phyloP scores from a whole-genome alignment of 2,329 filamentous ascomycete genomes.

The Periconia sp. region DNA sequence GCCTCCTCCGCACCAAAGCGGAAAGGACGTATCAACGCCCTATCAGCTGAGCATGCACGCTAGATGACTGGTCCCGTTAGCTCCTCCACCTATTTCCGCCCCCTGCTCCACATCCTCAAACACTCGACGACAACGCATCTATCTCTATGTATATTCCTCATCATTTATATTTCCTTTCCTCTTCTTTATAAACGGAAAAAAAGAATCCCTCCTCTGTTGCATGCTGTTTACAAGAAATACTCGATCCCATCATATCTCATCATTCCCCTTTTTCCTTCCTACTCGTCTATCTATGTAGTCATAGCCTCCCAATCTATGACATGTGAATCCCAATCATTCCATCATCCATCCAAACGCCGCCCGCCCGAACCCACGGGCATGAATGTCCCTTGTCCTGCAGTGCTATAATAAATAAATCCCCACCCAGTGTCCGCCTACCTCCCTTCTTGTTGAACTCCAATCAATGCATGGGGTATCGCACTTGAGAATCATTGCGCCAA shows the following conservation, averaged over 20 bases:
- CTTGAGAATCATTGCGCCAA: constrained; percentile 3
- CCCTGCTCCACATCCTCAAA: too few species aligned
- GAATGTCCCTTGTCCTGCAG: not conserved
- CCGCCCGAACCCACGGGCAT: not conserved
- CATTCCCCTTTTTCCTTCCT: not conserved
- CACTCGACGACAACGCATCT: too few species aligned
- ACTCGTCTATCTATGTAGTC: not conserved
- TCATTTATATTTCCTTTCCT: too few species aligned
- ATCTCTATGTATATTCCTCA: too few species aligned
- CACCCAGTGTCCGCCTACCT: not conserved
- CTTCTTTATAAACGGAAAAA: too few species aligned
- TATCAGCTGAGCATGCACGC: not conserved
- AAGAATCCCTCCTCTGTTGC: too few species aligned
- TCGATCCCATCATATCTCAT: too few species aligned
- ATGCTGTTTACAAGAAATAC: too few species aligned
- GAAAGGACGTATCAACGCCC: not conserved
- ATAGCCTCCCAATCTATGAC: not conserved
- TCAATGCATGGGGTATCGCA: not conserved
- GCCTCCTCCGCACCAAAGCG: not conserved
- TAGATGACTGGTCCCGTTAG: not conserved
- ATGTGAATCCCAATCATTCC: not conserved
- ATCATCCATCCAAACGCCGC: not conserved
- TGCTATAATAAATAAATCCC: not conserved
- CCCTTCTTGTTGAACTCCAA: not conserved
- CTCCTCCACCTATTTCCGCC: not conserved